Evolutionary conservation across 2,329 filamentous ascomycete genomes (phyloP), one percentile per base, ranked within the genome.

Genomic region (Hortaea werneckii): DNA sequence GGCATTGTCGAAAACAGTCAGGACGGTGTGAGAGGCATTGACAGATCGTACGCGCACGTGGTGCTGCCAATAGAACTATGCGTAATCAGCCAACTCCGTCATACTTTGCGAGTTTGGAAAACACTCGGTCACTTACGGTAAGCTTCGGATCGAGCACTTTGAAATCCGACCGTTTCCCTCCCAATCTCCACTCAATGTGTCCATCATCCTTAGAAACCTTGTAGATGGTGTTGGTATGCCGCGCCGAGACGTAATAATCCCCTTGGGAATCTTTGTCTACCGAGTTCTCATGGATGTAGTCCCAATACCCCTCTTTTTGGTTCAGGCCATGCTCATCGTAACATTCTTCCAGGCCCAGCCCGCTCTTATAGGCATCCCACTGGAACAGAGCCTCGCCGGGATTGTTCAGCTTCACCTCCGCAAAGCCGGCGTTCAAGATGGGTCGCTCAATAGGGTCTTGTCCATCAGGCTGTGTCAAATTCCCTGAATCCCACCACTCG

Each of bases 241-340:
- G 70, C 1, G 69, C 67, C 0, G 74, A 78, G 29, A 79, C 65
- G 7, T 78, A 54, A 46, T 74, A 79, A 50, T 77, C 68, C 3
- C 73, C 72, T 0, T 66, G 56, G 0, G 57, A 50, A 40, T 67
- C 66, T 55, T 76, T 75, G 54, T 75, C 72, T 30, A 78, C 58
- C 37, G 72, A 71, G 59, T 78, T 76, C 58, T 78, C 70, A 57
- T 77, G 74, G 58, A 74, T 74, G 56, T 68, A 75, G 53, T 76
- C 73, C 32, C 32, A 35, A 4, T 35, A 35, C 32, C 32, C 32
- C 4, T 35, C 32, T 9, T n/a, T n/a, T n/a, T 35, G 32, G 20
- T 20, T 20, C n/a, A n/a, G 32, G 9, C 32, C 32, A 3, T 35
- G 8, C 32, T 35, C 32, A 35, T 35, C 32, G n/a, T 35, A 35